Conservation (phyloP, 345 rosid genomes). For the Brassica nigra region DNA sequence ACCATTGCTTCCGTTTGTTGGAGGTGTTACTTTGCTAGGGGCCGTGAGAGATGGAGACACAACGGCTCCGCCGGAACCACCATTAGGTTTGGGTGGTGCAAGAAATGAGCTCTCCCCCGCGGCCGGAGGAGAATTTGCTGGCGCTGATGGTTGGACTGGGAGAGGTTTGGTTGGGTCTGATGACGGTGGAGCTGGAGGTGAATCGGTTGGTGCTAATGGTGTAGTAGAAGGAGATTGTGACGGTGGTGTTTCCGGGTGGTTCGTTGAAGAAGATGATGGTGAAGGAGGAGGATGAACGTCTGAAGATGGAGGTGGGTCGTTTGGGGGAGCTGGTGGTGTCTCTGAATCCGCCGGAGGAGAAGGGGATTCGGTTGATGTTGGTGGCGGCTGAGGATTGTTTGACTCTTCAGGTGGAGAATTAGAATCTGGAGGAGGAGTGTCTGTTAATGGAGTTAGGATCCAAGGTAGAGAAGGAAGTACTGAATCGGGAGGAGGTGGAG, state of each 20-base stretch:
- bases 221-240: conserved; percentile 29
- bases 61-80: conserved; percentile 15
- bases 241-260: conserved; percentile 24
- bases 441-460: conserved; percentile 14
- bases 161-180: conserved; percentile 37
- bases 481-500: conserved; percentile 43
- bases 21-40: conserved; percentile 10
- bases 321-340: conserved; percentile 39
- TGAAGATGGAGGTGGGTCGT: conserved; percentile 23
- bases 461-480: conserved; percentile 35
- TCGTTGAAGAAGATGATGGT: conserved; percentile 20
- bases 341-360: conserved; percentile 31
- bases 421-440: conserved; percentile 13
- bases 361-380: conserved; percentile 38
- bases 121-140: conserved; percentile 27
- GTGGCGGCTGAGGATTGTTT: conserved; percentile 26
- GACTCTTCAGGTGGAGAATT: conserved; percentile 34
- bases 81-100: conserved; percentile 11
- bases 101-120: neutral
- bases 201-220: conserved; percentile 2
- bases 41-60: conserved; percentile 30
- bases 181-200: conserved; percentile 39
- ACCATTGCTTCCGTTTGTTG: conserved; percentile 15
- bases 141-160: conserved; percentile 32
- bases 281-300: conserved; percentile 29